phyloP scores from a whole-genome alignment of 2,329 filamentous ascomycete species.

The Botrytis elliptica region DNA sequence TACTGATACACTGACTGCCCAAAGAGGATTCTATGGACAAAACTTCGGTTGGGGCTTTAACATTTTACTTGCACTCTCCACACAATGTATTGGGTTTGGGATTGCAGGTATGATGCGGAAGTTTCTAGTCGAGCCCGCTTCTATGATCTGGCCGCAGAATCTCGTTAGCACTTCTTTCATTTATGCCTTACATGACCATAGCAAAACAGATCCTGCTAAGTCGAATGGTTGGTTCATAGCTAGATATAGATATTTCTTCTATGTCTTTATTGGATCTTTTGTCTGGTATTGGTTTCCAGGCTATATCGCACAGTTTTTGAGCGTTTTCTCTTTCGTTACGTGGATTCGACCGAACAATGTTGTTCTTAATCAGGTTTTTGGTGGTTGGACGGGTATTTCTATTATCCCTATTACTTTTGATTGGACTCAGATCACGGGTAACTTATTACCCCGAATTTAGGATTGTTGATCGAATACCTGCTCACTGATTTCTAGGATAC shows the following conservation, averaged over 20 bases:
- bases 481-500: not conserved
- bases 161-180: conserved; percentile 24
- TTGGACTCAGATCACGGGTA: conserved; percentile 29
- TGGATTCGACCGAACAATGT: conserved; percentile 70
- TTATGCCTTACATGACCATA: conserved; percentile 59
- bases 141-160: conserved; percentile 62
- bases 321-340: conserved; percentile 68
- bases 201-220: conserved; percentile 48
- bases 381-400: conserved; percentile 63
- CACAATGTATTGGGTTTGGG: conserved; percentile 61
- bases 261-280: conserved; percentile 46
- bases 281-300: conserved; percentile 56
- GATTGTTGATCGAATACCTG: conserved; percentile 33
- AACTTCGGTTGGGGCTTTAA: conserved; percentile 61
- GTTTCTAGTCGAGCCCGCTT: conserved; percentile 58
- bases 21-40: conserved; percentile 72
- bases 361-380: conserved; percentile 71
- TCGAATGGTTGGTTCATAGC: conserved; percentile 46
- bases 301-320: conserved; percentile 66
- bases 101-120: conserved; percentile 58
- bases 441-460: conserved; percentile 39
- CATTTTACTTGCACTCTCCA: conserved; percentile 58
- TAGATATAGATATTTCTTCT: conserved; percentile 44
- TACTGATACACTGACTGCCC: conserved; percentile 71
- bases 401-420: conserved; percentile 72